Evolutionary conservation across 495 filamentous ascomycete species (phyloP), one percentile per base, ranked within the genome.

Genomic region (Aspergillus sclerotiicarbonarius): DNA sequence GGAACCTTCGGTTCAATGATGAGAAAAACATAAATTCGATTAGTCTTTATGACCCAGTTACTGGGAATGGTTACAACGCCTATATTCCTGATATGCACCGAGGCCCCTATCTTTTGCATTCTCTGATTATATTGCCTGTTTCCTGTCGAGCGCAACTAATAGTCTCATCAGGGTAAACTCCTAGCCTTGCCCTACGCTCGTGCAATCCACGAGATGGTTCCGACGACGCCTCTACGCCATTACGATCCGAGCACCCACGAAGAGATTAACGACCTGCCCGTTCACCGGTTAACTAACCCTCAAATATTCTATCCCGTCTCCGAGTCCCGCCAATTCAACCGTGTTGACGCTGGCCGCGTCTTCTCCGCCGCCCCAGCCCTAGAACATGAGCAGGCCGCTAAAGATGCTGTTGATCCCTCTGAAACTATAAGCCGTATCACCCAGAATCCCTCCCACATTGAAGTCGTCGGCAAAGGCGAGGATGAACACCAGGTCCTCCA

Each of bases 21-120:
- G 88, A 90, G 79, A 69, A 61, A 83, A 81, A 56, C 52, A 83
- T 82, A 85, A 82, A 78, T 80, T 87, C 92, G 93, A 97, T 98
- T 96, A 96, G 93, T 97, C 93, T 97, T 93, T 80, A 97, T 96
- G 93, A 97, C 91, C 84, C 72, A 69, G 58, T 69, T 63, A 52
- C 66, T 64, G 71, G 66, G 71, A 65, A 84, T 91, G 88, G 84
- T 90, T 90, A 91, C 74, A 85, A 80, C 79, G 69, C 60, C 61
- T 62, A 62, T 62, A 64, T 66, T 50, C 60, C 71, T 73, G 71
- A 72, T 31, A 50, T 62, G 49, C 50, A 61, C 48, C 47, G 61
- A 57, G 48, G 30, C 12, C 31, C 59, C 51, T 64, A 19, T 33
- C 29, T 54, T 50, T 19, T 49, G 37, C 64, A 30, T 18, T 53